phyloP scores from a whole-genome alignment of 2,329 filamentous ascomycete genomes.

The Pezicula radicicola region DNA sequence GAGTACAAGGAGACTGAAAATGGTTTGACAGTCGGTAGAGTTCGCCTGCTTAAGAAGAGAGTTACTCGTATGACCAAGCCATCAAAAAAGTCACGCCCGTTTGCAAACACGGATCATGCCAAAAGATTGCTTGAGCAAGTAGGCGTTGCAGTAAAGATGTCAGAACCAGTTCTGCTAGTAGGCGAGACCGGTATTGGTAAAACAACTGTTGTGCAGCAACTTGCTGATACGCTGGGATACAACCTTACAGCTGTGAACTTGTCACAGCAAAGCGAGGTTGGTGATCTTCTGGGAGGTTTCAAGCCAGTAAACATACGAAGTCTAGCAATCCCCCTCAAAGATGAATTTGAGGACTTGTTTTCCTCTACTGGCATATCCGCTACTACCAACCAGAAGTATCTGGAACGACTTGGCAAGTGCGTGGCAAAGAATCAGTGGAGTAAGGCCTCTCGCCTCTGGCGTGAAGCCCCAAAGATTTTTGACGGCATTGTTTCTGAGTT shows the following conservation, averaged over 20 bases:
- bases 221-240: slow-evolving; percentile 79
- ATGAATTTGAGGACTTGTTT: slow-evolving; percentile 91
- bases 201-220: slow-evolving; percentile 90
- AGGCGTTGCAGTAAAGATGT: slow-evolving; percentile 73
- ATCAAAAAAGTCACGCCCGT: slow-evolving; percentile 59
- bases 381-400: slow-evolving; percentile 83
- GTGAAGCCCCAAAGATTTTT: slow-evolving; percentile 85
- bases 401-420: slow-evolving; percentile 76
- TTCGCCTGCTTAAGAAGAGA: slow-evolving; percentile 52
- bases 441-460: slow-evolving; percentile 82
- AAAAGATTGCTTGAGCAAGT: slow-evolving; percentile 85
- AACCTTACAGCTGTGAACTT: slow-evolving; percentile 92
- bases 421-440: slow-evolving; percentile 83
- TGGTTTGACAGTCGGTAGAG: slow-evolving; percentile 64
- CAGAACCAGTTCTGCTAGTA: slow-evolving; percentile 92
- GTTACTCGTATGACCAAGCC: slow-evolving; percentile 40
- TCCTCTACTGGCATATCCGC: slow-evolving; percentile 78
- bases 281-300: slow-evolving; percentile 93
- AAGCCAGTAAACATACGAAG: slow-evolving; percentile 92
- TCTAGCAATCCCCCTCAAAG: slow-evolving; percentile 83
- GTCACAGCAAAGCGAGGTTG: slow-evolving; percentile 95
- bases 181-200: slow-evolving; percentile 99
- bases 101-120: slow-evolving; percentile 86
- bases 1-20: slow-evolving; percentile 59
- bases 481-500: slow-evolving; percentile 62